Evolutionary conservation across 1,284 basidiomycete genomes (phyloP).

Genomic region (Puccinia polysora): DNA sequence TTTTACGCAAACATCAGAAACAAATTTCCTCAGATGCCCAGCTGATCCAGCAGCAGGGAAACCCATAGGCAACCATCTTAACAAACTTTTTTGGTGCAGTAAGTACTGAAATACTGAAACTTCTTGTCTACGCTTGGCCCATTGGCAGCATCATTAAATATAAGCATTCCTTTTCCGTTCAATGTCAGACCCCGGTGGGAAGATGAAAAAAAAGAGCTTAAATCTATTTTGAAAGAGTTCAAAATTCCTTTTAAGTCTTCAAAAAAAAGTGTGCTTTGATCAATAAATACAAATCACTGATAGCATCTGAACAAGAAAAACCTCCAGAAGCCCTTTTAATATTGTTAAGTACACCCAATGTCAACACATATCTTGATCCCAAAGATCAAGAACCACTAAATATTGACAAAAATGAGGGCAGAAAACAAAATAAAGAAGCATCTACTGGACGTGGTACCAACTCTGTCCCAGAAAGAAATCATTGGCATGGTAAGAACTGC

Average conservation of each 20-base stretch:
- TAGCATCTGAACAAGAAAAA: not conserved
- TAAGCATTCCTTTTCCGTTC: too few relatives aligned
- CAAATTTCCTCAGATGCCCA: too few relatives aligned
- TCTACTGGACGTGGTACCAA: not conserved
- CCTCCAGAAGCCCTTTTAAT: not conserved
- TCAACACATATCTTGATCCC: not conserved
- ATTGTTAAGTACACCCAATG: not conserved
- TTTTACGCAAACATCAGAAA: too few relatives aligned
- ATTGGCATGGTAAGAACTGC: conserved; percentile 1
- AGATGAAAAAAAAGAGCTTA: not conserved
- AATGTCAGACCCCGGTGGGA: not conserved
- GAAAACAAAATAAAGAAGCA: not conserved
- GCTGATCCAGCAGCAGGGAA: too few relatives aligned
- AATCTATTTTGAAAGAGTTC: not conserved
- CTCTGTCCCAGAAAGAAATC: not conserved
- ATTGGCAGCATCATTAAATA: too few relatives aligned
- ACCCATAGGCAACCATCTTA: too few relatives aligned
- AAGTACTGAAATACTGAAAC: too few relatives aligned
- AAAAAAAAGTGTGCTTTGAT: not conserved
- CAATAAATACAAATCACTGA: not conserved
- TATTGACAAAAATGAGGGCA: not conserved
- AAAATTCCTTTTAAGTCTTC: not conserved
- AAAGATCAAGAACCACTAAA: not conserved
- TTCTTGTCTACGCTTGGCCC: too few relatives aligned
- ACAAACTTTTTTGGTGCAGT: too few relatives aligned